Base-by-base conservation (phyloP, 345 rosid species). In the Limnanthes douglasii region DNA sequence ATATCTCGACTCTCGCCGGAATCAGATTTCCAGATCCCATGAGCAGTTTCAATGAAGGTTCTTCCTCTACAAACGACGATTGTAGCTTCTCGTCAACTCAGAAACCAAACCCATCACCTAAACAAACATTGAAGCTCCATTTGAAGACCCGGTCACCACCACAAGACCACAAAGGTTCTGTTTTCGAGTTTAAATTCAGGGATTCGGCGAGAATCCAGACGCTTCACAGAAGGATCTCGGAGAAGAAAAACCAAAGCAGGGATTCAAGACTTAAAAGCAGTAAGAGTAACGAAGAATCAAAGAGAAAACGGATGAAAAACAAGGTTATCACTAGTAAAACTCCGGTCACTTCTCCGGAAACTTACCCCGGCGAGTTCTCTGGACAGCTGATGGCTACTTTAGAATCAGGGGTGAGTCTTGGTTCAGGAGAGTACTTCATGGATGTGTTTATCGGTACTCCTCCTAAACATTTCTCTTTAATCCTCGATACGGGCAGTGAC, bases 401-500 rank as follows among this genome's bases (percentile, higher is more conserved):
- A 58, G 94, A 62, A 15, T 86, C 97, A 11, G 88, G 97, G 46
- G 82, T 86, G 38, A 69, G 56, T 18, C 75, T 70, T 8, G 94
- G 97, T 31, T 78, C 95, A 0, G 94, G 95, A 4, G 98, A 90
- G 57, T 90, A 90, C 47, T 84, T 90, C 57, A 77, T 90, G 61
- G 95, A 90, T 47, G 98, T 83, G 15, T 70, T 90, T 33, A 55
- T 83, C 14, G 98, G 98, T 43, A 72, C 82, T 1, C 98, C 98
- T 32, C 85, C 94, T 8, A 77, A 70, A 39, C 98, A 79, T 58
- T 83, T 65, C 54, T 79, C 90, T 38, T 68, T 90, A 52, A 90
- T 90, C 34, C 86, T 90, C 14, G 98, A 90, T 61, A 90, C 98
- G 6, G 95, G 95, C 3, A 88, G 95, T 56, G 95, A 88, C 61